Percentiles rank a stretch among this genome's conserved stretches.
Conservation (phyloP, 1,284 basidiomycete genomes). For the Stygiomarasmius scandens region DNA sequence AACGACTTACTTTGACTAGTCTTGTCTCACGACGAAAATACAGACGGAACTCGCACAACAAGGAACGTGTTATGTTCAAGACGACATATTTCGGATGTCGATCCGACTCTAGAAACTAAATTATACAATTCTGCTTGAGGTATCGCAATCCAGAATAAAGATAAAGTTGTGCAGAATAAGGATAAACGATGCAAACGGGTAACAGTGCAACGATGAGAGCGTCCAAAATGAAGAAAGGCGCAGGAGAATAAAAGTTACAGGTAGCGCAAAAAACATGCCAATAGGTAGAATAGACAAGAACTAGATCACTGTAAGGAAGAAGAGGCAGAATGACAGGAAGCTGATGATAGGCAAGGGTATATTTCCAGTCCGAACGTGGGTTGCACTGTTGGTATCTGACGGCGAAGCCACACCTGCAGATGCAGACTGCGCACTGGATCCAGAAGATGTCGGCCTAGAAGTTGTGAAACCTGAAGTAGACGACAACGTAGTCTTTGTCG, state of each 20-base stretch:
- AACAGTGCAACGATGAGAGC: background rate
- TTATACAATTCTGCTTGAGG: too few relatives aligned
- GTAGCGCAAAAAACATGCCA: background rate
- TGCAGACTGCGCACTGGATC: constrained; percentile 5
- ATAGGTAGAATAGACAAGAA: background rate
- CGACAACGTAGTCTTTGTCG: background rate
- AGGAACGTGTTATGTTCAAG: too few relatives aligned
- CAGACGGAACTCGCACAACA: too few relatives aligned
- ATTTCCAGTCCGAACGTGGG: background rate
- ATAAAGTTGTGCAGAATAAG: too few relatives aligned
- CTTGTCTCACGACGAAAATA: too few relatives aligned
- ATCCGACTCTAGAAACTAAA: too few relatives aligned
- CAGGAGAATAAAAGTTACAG: background rate
- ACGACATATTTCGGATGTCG: too few relatives aligned
- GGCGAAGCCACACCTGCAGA: background rate
- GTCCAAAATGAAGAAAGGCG: background rate
- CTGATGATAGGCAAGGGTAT: background rate
- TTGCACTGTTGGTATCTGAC: background rate
- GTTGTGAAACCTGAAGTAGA: constrained; percentile 6
- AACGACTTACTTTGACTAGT: too few relatives aligned
- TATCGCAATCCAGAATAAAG: too few relatives aligned
- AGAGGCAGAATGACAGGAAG: background rate
- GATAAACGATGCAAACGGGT: too few relatives aligned
- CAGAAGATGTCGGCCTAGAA: background rate
- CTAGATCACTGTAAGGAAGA: background rate